These are phyloP conservation scores for Eutrema japonicum DNA, from an alignment of 345 rosid species.

Conservation along the genomic window DNA sequence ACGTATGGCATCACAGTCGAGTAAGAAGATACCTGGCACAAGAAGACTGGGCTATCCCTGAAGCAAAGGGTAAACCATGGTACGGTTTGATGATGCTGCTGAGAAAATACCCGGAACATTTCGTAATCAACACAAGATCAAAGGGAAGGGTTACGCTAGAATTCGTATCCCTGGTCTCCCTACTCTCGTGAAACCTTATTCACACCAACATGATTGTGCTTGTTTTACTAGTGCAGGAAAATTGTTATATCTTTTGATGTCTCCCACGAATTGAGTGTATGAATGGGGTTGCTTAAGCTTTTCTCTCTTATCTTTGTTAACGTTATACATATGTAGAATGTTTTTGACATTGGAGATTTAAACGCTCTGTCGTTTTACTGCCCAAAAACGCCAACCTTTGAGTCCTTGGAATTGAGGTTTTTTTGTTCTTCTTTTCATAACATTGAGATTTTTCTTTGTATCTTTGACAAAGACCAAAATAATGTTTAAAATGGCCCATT, in stretches of 20 bases:
- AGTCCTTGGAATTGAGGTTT: neutral
- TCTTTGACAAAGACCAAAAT: too few relatives aligned
- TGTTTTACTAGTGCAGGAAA: neutral
- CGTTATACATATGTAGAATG: conserved; percentile 14
- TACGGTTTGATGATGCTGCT: conserved; percentile 85
- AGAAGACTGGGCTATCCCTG: conserved; percentile 80
- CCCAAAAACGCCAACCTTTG: neutral
- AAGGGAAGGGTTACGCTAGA: conserved; percentile 74
- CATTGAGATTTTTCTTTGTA: neutral
- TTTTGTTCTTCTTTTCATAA: neutral
- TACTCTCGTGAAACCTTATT: conserved; percentile 53
- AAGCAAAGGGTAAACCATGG: conserved; percentile 90
- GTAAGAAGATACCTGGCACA: conserved; percentile 82
- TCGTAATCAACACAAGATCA: conserved; percentile 91
- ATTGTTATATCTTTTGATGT: conserved; percentile 2
- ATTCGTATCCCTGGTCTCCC: conserved; percentile 92
- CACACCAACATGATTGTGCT: neutral
- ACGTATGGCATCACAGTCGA: conserved; percentile 87
- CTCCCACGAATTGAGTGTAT: conserved; percentile 11
- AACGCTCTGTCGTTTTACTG: conserved; percentile 13
- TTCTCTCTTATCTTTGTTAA: neutral
- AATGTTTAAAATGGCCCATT: neutral
- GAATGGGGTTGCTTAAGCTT: conserved; percentile 4
- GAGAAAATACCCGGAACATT: conserved; percentile 91
- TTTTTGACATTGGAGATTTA: neutral